These are phyloP conservation scores for Marasmius fiardii DNA, from an alignment of 1,284 basidiomycete species.

Conservation along the genomic window DNA sequence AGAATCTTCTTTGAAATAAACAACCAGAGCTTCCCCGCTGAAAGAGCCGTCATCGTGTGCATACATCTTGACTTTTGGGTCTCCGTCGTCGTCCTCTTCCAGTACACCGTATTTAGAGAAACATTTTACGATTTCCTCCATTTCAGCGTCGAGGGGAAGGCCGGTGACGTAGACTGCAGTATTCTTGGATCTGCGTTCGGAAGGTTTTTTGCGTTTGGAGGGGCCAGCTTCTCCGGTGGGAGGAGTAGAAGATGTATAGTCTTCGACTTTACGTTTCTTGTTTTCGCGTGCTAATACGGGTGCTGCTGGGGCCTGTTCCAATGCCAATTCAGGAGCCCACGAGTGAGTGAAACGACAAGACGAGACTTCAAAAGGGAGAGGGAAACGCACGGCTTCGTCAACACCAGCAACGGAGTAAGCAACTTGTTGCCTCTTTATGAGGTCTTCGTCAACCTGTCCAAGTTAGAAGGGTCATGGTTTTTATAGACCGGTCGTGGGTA, in stretches of 20 bases:
- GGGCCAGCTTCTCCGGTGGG: slow-evolving; percentile 42
- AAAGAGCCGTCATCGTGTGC: slow-evolving; percentile 86
- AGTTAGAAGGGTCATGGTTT: slow-evolving; percentile 13
- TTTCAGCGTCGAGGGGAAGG: slow-evolving; percentile 77
- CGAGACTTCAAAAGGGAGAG: slow-evolving; percentile 15
- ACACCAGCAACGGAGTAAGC: slow-evolving; percentile 89
- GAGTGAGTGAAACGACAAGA: slow-evolving; percentile 17
- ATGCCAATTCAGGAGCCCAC: slow-evolving; percentile 14
- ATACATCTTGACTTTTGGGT: slow-evolving; percentile 93
- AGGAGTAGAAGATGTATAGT: slow-evolving; percentile 65
- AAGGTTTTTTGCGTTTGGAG: slow-evolving; percentile 62
- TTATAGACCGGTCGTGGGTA: slow-evolving; percentile 2
- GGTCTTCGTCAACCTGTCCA: slow-evolving; percentile 75
- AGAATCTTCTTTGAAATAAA: slow-evolving; percentile 97
- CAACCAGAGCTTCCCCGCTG: slow-evolving; percentile 93
- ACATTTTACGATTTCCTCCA: slow-evolving; percentile 73
- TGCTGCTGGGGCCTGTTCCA: slow-evolving; percentile 71
- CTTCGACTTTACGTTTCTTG: slow-evolving; percentile 81
- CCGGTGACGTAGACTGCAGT: slow-evolving; percentile 92
- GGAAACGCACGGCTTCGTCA: slow-evolving; percentile 76
- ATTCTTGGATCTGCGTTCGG: slow-evolving; percentile 72
- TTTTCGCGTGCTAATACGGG: slow-evolving; percentile 76
- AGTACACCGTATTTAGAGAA: slow-evolving; percentile 93
- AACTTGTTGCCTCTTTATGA: slow-evolving; percentile 84
- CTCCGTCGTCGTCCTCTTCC: slow-evolving; percentile 86